A percentile compares a stretch with the other conserved stretches of the same genome.
phyloP scores from a whole-genome alignment of 2,329 filamentous ascomycete genomes.

The Didymella arachidicola region DNA sequence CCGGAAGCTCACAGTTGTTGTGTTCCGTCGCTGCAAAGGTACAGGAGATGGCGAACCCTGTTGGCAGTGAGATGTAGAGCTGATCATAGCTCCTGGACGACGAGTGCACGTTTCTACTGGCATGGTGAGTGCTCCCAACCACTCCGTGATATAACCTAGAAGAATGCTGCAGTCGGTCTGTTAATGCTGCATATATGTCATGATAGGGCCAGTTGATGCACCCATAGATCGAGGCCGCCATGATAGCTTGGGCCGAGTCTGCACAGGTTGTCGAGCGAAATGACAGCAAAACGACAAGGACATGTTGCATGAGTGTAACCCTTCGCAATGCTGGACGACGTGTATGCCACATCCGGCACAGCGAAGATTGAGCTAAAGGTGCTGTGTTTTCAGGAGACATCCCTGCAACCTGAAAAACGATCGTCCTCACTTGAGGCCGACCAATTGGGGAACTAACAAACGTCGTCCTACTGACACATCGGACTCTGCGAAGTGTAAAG shows the following conservation, averaged over 20 bases:
- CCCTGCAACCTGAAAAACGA: constrained; percentile 5
- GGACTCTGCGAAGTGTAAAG: not conserved
- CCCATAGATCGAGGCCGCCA: not conserved
- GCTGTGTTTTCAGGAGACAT: constrained; percentile 5
- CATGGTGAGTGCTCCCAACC: not conserved
- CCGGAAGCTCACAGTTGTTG: not conserved
- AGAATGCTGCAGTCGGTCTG: not conserved
- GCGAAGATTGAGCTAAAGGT: constrained; percentile 9
- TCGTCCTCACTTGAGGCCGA: constrained; percentile 10
- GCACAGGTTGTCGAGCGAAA: not conserved
- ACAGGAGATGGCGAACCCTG: not conserved
- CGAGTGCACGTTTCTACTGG: not conserved
- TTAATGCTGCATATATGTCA: not conserved
- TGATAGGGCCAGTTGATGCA: not conserved
- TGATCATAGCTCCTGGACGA: not conserved
- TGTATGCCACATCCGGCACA: constrained; percentile 3
- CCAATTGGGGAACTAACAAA: constrained; percentile 1
- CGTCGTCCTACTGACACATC: not conserved
- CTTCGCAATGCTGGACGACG: constrained; percentile 3
- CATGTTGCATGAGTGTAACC: constrained; percentile 6
- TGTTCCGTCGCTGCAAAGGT: not conserved
- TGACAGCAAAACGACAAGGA: not conserved
- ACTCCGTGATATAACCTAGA: not conserved
- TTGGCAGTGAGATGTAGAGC: not conserved
- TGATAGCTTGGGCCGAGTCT: not conserved